Evolutionary conservation across 192 early-diverging fungal species (phyloP), one percentile per base, ranked within the genome.

Genomic region (Gryganskiella cystojenkinii): DNA sequence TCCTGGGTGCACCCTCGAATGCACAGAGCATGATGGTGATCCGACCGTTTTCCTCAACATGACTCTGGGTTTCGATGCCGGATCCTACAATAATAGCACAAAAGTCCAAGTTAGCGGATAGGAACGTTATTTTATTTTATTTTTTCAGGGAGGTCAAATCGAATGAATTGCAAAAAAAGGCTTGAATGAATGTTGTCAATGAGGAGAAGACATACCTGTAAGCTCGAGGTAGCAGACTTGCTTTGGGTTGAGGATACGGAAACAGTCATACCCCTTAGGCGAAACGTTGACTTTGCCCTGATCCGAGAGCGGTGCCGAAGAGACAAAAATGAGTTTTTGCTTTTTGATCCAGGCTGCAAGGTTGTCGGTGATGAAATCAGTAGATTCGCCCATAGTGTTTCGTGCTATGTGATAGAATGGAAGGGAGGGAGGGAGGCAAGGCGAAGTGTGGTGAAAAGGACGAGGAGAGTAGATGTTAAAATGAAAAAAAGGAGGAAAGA

Each of bases 21-120:
- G 90, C 87, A 22, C 84, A 85, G 59, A 91, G 56, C 87, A 91
- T 90, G 52, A 90, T 51, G 3, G 90, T 90, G 31, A 90, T 75
- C 15, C 90, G 82, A 4, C 73, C 78, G 75, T 90, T 91, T 57
- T 91, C 86, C 42, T 81, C 70, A 56, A 90, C 34, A 49, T 91
- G 89, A 44, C 86, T 75, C 40, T 89, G 80, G 2, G 90, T 91
- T 59, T 91, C 90, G 66, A 67, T 55, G 10, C 85, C 85, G 6
- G 72, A 74, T 10, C 82, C 61, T 71, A 49, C 14, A 22, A n/a
- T 51, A 19, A 27, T 45, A 54, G 28, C 17, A 17, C 4, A 5
- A 31, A 31, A 37, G 55, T 17, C 2, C 1, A 56, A 19, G 53
- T 31, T 25, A 31, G 10, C 4, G 30, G 31, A 27, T 25, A 55